Evolutionary conservation across 768 basidiomycete species (phyloP), one percentile per base, ranked within the genome.

Genomic region (Mycena alexandri): DNA sequence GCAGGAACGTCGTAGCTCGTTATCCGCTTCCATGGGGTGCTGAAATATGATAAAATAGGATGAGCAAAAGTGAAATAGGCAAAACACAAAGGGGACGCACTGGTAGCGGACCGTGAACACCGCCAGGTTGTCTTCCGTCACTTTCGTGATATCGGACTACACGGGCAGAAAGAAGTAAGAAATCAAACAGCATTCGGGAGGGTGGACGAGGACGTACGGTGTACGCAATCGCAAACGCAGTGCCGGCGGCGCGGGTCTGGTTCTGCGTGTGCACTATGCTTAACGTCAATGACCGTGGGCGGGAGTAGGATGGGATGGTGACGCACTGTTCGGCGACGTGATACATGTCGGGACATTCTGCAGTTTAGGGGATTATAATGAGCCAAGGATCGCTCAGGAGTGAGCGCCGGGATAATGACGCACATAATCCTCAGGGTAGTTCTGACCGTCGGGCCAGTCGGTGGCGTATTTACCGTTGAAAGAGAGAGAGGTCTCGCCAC

Each of bases 221-320:
- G 70, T 88, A 88, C 19, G 86, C 81, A 62, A 88, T 88, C 17
- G 86, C 86, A 64, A 88, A 86, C 8, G 84, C 86, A 41, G 86
- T 85, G 2, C 87, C 87, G 51, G 87, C 85, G 48, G 86, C 85
- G 76, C 78, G 83, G 9, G 82, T 76, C 61, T 84, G 75, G 68
- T 87, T 86, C 67, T 86, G 84, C 4, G 86, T 79, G 72, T 88
- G 87, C 74, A 88, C 86, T 87, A 47, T 13, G 7, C 11, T 14
- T 9, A 9, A 4, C 38, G 11, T 10, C 9, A 11, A 38, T 10
- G 38, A 38, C 9, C 38, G 38, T 2, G 9, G 11, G 38, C 38
- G 10, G 38, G 38, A 10, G 33, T 19, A 55, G 61, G 22, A 54
- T 43, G 25, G n/a, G 53, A 16, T 24, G 10, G 11, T 10, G 19